phyloP scores from a whole-genome alignment of 805 yeast species.

The Pichia deserticola region DNA sequence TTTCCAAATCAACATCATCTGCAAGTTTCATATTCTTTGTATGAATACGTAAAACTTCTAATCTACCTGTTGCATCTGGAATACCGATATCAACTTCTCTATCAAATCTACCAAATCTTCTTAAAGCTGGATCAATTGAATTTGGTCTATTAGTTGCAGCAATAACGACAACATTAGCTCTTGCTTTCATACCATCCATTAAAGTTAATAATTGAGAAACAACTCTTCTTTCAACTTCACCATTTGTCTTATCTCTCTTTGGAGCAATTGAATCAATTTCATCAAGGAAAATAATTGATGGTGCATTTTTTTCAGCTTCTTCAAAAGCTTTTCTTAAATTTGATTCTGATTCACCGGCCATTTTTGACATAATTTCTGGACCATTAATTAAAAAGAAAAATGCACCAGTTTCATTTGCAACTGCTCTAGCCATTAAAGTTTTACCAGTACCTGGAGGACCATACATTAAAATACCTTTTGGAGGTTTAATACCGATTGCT shows the following conservation, averaged over 20 bases:
- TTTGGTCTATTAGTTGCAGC: constrained; percentile 94
- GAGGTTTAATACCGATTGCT: constrained; percentile 97
- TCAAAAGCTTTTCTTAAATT: constrained; percentile 96
- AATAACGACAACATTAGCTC: constrained; percentile 95
- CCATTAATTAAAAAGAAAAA: constrained; percentile 97
- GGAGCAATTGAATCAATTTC: constrained; percentile 99
- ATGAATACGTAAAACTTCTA: constrained; percentile 94
- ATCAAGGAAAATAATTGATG: constrained; percentile 94
- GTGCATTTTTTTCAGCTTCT: constrained; percentile 98
- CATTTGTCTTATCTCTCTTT: constrained; percentile 98
- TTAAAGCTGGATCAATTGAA: constrained; percentile 77
- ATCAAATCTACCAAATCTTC: constrained; percentile 82
- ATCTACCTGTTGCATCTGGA: constrained; percentile 97
- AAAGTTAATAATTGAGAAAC: constrained; percentile 94
- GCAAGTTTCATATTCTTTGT: constrained; percentile 97
- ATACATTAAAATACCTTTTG: constrained; percentile 94
- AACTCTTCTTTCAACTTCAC: constrained; percentile 99
- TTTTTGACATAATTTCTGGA: constrained; percentile 99
- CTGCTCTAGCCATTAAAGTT: constrained; percentile 99
- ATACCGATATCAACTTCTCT: constrained; percentile 84
- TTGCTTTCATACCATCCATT: constrained; percentile 99
- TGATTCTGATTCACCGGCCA: constrained; percentile 99
- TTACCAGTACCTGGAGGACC: constrained; percentile 99
- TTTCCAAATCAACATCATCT: constrained; percentile 91
- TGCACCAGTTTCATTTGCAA: constrained; percentile 98